phyloP scores from a whole-genome alignment of 2,329 filamentous ascomycete species.

The Shiraia sp. region DNA sequence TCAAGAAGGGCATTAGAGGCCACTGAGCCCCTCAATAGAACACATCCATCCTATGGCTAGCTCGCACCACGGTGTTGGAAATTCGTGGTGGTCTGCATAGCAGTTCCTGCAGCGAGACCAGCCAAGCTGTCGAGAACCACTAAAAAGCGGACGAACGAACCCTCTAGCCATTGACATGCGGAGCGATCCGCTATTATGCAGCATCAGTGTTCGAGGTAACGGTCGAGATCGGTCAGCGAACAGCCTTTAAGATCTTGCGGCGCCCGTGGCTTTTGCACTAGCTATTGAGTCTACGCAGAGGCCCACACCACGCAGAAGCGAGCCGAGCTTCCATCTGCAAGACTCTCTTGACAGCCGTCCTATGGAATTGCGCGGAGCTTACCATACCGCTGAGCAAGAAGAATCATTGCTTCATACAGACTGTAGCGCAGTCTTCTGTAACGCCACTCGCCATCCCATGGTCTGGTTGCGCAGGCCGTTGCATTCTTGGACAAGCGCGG shows the following conservation, averaged over 20 bases:
- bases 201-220: slow-evolving; percentile 20
- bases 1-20: too few relatives aligned
- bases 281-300: slow-evolving; percentile 7
- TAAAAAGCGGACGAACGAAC: slow-evolving; percentile 25
- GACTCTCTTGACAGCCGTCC: slow-evolving; percentile 10
- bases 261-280: slow-evolving; percentile 3
- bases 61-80: slow-evolving; percentile 1
- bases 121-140: slow-evolving; percentile 26
- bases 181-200: slow-evolving; percentile 35
- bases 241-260: slow-evolving; percentile 11
- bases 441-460: slow-evolving; percentile 28
- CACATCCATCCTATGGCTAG: too few relatives aligned
- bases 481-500: too few relatives aligned
- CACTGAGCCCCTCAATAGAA: too few relatives aligned
- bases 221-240: slow-evolving; percentile 21
- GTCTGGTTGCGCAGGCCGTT: not conserved
- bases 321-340: slow-evolving; percentile 17
- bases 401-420: slow-evolving; percentile 2
- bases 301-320: slow-evolving; percentile 7
- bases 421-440: slow-evolving; percentile 18
- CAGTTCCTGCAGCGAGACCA: slow-evolving; percentile 23
- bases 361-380: slow-evolving; percentile 27
- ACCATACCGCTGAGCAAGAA: slow-evolving; percentile 17
- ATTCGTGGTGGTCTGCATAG: not conserved
- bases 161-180: slow-evolving; percentile 30